Conservation (phyloP, 805 yeast species). For the Myxozyma geophila region DNA sequence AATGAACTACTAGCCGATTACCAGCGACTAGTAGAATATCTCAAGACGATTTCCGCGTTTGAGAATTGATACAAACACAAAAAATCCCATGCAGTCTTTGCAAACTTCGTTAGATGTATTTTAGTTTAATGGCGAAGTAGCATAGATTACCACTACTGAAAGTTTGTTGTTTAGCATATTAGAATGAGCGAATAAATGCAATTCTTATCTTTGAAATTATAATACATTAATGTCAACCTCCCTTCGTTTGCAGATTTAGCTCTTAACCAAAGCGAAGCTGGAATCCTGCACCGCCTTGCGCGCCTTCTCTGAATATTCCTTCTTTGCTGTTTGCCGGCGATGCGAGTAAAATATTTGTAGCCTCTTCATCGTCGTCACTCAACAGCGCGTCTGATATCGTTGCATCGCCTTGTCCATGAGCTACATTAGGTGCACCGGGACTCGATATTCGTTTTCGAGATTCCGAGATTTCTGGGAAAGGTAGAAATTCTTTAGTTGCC, state of each 20-base stretch:
- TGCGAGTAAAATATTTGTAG: slow-evolving; percentile 7
- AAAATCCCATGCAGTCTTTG: not conserved
- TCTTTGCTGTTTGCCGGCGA: slow-evolving; percentile 9
- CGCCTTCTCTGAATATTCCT: slow-evolving; percentile 22
- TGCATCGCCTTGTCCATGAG: slow-evolving; percentile 18
- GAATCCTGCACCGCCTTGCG: slow-evolving; percentile 29
- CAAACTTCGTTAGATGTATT: not conserved
- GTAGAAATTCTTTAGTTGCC: slow-evolving; percentile 39
- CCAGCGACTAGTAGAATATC: slow-evolving; percentile 44
- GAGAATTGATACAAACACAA: slow-evolving; percentile 16
- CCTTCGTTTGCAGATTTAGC: not conserved
- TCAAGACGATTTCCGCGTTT: slow-evolving; percentile 41
- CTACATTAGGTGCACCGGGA: slow-evolving; percentile 28
- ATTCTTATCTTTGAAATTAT: not conserved
- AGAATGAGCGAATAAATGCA: not conserved
- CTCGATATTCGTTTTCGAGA: slow-evolving; percentile 7
- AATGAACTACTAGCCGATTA: slow-evolving; percentile 46
- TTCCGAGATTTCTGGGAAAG: slow-evolving; percentile 38
- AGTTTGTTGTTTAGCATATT: not conserved
- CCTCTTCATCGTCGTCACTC: slow-evolving; percentile 6
- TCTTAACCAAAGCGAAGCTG: slow-evolving; percentile 20
- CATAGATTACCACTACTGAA: not conserved
- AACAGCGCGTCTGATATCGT: not conserved
- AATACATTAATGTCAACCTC: not conserved
- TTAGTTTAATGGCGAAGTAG: not conserved